Evolutionary conservation across 768 basidiomycete genomes (phyloP).

Genomic region (Austroboletus festivus): DNA sequence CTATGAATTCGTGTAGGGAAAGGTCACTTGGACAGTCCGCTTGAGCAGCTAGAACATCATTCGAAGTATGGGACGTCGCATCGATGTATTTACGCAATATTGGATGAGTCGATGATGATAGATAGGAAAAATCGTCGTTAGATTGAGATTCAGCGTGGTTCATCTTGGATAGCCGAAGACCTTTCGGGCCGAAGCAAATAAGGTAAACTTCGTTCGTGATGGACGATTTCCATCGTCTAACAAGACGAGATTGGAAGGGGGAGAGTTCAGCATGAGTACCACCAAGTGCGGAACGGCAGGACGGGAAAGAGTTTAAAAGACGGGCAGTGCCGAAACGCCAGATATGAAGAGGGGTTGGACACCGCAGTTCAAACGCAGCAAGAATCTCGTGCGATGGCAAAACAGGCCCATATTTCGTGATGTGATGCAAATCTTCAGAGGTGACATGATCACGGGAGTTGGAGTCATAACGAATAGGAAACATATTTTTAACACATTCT

Average conservation of each 20-base stretch:
- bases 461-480: constrained; percentile 35
- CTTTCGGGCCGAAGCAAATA: neutral
- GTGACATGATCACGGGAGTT: neutral
- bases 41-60: neutral
- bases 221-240: neutral
- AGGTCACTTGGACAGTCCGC: neutral
- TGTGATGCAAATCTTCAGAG: neutral
- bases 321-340: neutral
- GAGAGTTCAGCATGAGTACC: neutral
- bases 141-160: too few species aligned
- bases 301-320: neutral
- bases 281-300: neutral
- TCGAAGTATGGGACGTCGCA: neutral
- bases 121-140: too few species aligned
- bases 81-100: neutral
- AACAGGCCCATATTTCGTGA: neutral
- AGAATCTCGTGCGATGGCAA: neutral
- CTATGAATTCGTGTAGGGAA: neutral
- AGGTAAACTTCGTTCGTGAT: neutral
- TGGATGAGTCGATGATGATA: too few species aligned
- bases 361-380: neutral
- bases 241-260: neutral
- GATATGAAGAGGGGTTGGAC: neutral
- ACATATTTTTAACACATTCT: constrained; percentile 11
- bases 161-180: too few species aligned